Conservation (phyloP, 768 basidiomycete species). For the Hypholoma sublateritium region DNA sequence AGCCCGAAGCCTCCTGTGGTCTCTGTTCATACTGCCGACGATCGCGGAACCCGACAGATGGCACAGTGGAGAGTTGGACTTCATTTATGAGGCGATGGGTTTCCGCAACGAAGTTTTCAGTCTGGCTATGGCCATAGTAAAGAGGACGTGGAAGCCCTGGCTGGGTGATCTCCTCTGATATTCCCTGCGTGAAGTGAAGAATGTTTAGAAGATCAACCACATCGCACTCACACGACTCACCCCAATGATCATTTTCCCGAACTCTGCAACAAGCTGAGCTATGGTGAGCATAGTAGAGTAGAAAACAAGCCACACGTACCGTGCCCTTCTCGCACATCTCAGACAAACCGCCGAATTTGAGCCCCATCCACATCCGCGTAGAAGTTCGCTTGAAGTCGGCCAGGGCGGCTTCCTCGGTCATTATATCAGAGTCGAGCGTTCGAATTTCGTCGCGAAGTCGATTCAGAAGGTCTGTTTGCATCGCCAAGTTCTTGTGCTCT, state of each 20-base stretch:
- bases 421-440: constrained; percentile 76
- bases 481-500: constrained; percentile 79
- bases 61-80: constrained; percentile 46
- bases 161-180: constrained; percentile 76
- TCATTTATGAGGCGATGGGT: constrained; percentile 56
- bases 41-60: constrained; percentile 25
- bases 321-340: constrained; percentile 84
- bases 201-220: not conserved
- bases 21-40: constrained; percentile 19
- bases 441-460: constrained; percentile 76
- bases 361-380: constrained; percentile 67
- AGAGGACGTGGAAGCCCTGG: constrained; percentile 76
- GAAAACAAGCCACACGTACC: constrained; percentile 29
- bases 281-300: not conserved
- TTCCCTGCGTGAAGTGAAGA: constrained; percentile 46
- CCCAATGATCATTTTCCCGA: constrained; percentile 50
- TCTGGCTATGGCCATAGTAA: constrained; percentile 68
- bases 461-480: constrained; percentile 74
- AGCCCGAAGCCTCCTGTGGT: constrained; percentile 5
- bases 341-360: constrained; percentile 85
- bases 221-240: constrained; percentile 25
- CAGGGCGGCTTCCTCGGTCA: constrained; percentile 76
- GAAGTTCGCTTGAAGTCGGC: constrained; percentile 81
- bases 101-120: constrained; percentile 61
- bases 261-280: constrained; percentile 50